Evolutionary conservation across 2,329 filamentous ascomycete species (phyloP), one percentile per base, ranked within the genome.

Genomic region (Neonectria neomacrospora): DNA sequence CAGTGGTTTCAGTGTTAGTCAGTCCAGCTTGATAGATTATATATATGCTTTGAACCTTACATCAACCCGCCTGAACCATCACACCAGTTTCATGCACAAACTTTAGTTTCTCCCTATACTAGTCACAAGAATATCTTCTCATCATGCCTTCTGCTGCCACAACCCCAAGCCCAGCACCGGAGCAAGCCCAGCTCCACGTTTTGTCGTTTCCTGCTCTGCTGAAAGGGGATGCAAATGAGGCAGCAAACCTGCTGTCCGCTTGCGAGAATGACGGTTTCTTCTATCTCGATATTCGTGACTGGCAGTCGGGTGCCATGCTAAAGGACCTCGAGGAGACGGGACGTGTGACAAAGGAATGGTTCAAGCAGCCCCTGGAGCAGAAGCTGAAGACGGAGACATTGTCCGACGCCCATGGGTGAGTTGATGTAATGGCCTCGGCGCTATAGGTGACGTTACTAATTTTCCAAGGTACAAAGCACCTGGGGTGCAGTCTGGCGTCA

Each of bases 211-310:
- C 14, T 37, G 16, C 34, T n/a, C 34, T 37, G 3, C 34, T 37
- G 12, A 37, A n/a, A 6, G 41, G 41, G 26, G 39, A 55, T 20
- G 16, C 42, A 34, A 45, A 34, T 14, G 39, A 44, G 18, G 23
- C 30, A 28, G 37, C 39, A 28, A 34, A 44, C 39, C 20, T 55
- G 23, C 34, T 55, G 26, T 45, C 53, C 23, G 53, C 53, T 23
- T 55, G 53, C 20, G 53, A 55, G 39, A 22, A 58, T 50, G 11
- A 58, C 28, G 61, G 61, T 2, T 63, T 63, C 55, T 63, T 63
- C 18, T 63, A 63, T 34, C 44, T 63, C 10, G 61, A 63, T 23
- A 41, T 63, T 16, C 55, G 48, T 23, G 42, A 51, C 30, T 63
- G 54, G 54, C 41, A 63, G n/a, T 48, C 52, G 12, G 59, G 59